Evolutionary conservation across 345 rosid genomes (phyloP).

Genomic region (Reutealis trisperma): DNA sequence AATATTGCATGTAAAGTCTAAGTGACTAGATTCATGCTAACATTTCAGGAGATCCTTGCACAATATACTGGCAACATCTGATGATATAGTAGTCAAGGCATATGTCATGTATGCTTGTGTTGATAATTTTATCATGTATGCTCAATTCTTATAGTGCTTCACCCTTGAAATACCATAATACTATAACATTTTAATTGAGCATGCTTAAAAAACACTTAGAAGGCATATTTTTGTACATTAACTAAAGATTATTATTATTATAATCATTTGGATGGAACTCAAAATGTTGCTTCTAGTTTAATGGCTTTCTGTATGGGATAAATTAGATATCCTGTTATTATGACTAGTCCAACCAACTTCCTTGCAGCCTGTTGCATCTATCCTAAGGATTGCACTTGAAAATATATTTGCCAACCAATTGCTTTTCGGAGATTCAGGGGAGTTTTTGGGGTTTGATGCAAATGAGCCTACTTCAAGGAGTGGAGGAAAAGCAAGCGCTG

Average conservation of each 20-base stretch:
- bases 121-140: not conserved
- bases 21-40: not conserved
- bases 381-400: conserved; percentile 77
- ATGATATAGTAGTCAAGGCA: not conserved
- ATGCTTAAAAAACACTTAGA: not conserved
- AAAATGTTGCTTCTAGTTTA: not conserved
- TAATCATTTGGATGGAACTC: not conserved
- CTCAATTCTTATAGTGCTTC: not conserved
- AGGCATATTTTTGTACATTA: not conserved
- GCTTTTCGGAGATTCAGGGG: conserved; percentile 69
- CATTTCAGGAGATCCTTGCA: not conserved
- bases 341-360: conserved; percentile 10
- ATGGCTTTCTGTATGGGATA: not conserved
- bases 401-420: conserved; percentile 88
- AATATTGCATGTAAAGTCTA: not conserved
- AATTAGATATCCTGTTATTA: not conserved
- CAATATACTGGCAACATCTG: not conserved
- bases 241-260: conserved; percentile 1
- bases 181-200: not conserved
- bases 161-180: not conserved
- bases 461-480: conserved; percentile 94
- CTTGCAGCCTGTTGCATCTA: conserved; percentile 83
- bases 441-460: conserved; percentile 76
- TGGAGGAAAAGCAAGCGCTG: conserved; percentile 94
- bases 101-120: not conserved